Percentiles rank a stretch among this genome's conserved stretches.
Conservation (phyloP, 1,284 basidiomycete species). For the Ceratobasidium papillatum region DNA sequence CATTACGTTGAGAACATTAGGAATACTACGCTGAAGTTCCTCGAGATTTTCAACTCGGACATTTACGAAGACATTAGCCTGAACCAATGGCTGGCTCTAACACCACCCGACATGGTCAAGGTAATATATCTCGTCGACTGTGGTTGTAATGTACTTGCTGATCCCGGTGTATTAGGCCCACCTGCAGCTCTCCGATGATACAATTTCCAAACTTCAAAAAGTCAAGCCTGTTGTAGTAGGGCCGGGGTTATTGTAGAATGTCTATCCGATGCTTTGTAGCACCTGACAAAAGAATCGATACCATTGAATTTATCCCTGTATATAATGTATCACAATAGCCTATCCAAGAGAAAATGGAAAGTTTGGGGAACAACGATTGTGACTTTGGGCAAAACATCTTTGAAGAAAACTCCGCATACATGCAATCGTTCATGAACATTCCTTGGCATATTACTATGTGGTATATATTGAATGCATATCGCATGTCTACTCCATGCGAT, state of each 20-base stretch:
- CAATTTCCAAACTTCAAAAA: slow-evolving; percentile 63
- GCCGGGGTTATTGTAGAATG: slow-evolving; percentile 40
- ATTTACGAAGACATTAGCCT: slow-evolving; percentile 67
- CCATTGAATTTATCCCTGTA: no score
- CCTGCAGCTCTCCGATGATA: slow-evolving; percentile 62
- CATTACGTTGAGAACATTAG: slow-evolving; percentile 77
- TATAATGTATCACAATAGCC: no score
- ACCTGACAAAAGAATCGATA: no score
- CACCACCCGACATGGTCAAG: slow-evolving; percentile 68
- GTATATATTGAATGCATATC: no score
- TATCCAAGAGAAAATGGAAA: no score
- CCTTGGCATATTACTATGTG: no score
- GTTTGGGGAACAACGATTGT: no score
- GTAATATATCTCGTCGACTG: background rate
- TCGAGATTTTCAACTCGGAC: slow-evolving; percentile 73
- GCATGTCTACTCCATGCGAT: no score
- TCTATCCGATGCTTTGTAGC: no score
- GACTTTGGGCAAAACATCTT: no score
- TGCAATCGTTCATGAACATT: no score
- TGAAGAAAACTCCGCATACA: no score
- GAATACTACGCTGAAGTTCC: slow-evolving; percentile 66
- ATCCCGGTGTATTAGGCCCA: slow-evolving; percentile 58
- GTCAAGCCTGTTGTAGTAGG: slow-evolving; percentile 63
- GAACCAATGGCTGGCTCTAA: slow-evolving; percentile 69
- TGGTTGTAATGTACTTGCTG: background rate